These are phyloP conservation scores for Vitis hybrid DNA, from an alignment of 177 flowering plant genomes.

Conservation along the genomic window DNA sequence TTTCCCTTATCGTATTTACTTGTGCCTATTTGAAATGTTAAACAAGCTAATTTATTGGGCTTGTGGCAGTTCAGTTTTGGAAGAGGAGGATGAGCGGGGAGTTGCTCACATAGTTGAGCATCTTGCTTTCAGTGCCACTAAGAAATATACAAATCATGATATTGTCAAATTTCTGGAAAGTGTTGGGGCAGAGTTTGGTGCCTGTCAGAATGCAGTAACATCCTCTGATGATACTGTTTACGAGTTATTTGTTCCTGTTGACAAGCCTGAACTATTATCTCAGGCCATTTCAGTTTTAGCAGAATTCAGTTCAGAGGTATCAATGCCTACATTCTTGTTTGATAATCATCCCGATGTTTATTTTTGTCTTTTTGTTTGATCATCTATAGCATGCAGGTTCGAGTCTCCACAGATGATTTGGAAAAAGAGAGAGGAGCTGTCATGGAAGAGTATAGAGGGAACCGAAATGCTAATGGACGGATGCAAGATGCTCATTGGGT, in stretches of 20 bases:
- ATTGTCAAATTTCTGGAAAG: slow-evolving; percentile 90
- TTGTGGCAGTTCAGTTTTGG: slow-evolving; percentile 90
- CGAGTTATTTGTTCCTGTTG: slow-evolving; percentile 93
- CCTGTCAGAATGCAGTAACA: slow-evolving; percentile 94
- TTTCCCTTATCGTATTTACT: background rate
- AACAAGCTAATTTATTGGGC: slow-evolving; percentile 22
- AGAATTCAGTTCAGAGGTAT: slow-evolving; percentile 93
- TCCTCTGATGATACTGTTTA: slow-evolving; percentile 92
- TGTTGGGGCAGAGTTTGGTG: slow-evolving; percentile 94
- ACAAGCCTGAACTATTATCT: slow-evolving; percentile 89
- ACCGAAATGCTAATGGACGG: slow-evolving; percentile 81
- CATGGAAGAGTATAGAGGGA: slow-evolving; percentile 88
- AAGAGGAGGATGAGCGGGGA: slow-evolving; percentile 95
- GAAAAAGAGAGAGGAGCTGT: slow-evolving; percentile 98
- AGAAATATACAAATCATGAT: slow-evolving; percentile 86
- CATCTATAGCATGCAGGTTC: slow-evolving; percentile 43
- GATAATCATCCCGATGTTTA: background rate
- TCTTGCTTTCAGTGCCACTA: slow-evolving; percentile 94
- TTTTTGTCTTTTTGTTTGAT: slow-evolving; percentile 1
- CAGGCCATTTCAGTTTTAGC: slow-evolving; percentile 86
- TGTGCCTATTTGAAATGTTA: background rate
- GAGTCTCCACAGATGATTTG: slow-evolving; percentile 78
- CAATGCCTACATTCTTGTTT: slow-evolving; percentile 2
- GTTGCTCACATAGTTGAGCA: slow-evolving; percentile 98
- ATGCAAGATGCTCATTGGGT: slow-evolving; percentile 96